Base-by-base conservation (phyloP, 306 rosid genomes). In the Albizia julibrissin region DNA sequence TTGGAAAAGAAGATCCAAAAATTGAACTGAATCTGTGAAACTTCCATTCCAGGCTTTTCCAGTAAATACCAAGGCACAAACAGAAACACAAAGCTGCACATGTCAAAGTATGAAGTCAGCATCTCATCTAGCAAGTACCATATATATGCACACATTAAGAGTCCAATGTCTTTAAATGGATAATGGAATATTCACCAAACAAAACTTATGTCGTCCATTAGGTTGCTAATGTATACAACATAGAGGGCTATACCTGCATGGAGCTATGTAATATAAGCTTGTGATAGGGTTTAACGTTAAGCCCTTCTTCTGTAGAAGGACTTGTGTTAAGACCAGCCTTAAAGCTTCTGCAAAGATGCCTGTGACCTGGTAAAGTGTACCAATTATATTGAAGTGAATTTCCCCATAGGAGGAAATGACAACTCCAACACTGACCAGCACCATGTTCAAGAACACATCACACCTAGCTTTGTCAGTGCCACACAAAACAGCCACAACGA, bases 321-420 rank as follows among this genome's bases (percentile, higher is more conserved):
- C 98, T 89, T 95, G 98, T 44, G 98, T 95, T 84, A 93, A 89
- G 89, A 95, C 98, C 52, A 95, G 92, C 86, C 98, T 89, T 75
- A 95, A 90, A 84, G 98, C 97, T 86, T 95, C 98, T 76, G 97
- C 98, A 81, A 95, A 88, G 89, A 95, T 95, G 83, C 98, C 98
- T 0, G 92, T 88, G 80, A 95, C 94, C 89, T 95, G 98, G 95
- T 95, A 93, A 86, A 89, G 68, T 83, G 97, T 93, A 82, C 98
- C 98, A 80, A 94, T 85, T 75, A 90, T 81, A 84, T 94, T 94
- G 88, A 94, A 95, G 89, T 95, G 92, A 78, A 95, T 95, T 85
- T 95, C 98, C 79, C 98, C 98, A 13, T 95, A 95, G 19, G 98
- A 95, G 78, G 98, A 93, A 86, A 95, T 46, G 83, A 90, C 97